Evolutionary conservation across 768 basidiomycete genomes (phyloP).

Genomic region (Lactarius trivialis): DNA sequence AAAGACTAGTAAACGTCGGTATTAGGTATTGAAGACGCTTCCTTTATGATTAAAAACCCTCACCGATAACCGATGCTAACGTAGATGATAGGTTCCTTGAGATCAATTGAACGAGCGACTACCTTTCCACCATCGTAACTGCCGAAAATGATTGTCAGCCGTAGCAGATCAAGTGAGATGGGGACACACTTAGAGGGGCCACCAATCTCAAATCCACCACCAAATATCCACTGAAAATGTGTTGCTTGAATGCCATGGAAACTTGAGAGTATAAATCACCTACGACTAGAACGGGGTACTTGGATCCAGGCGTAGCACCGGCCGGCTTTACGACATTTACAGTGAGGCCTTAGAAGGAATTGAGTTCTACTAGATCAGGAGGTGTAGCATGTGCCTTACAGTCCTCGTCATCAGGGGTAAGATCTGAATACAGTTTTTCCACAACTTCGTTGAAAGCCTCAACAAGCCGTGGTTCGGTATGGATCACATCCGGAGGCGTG

Average conservation of each 20-base stretch:
- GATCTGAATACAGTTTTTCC: background rate
- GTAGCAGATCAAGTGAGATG: background rate
- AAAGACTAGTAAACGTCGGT: constrained; percentile 2
- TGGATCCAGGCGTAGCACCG: background rate
- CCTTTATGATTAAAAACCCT: background rate
- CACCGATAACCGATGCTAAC: constrained; percentile 29
- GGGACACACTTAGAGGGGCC: constrained; percentile 7
- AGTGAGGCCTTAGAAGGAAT: constrained; percentile 24
- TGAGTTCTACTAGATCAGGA: background rate
- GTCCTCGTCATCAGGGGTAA: constrained; percentile 22
- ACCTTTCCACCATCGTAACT: constrained; percentile 25
- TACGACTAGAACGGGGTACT: constrained; percentile 28
- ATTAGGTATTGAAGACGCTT: background rate
- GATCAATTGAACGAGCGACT: constrained; percentile 25
- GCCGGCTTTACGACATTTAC: constrained; percentile 26
- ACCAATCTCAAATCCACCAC: constrained; percentile 22
- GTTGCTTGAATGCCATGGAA: background rate
- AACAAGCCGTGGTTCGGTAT: background rate
- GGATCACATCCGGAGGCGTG: constrained; percentile 6
- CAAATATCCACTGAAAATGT: constrained; percentile 25
- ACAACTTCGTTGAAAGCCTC: background rate
- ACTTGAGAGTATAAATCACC: background rate
- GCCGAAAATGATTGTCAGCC: background rate
- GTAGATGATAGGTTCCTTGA: constrained; percentile 24
- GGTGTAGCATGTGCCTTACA: constrained; percentile 18